A percentile compares a stretch with the other conserved stretches of the same genome.
Evolutionary conservation across 1,284 basidiomycete species (phyloP).

Genomic region (Ustilago curta): DNA sequence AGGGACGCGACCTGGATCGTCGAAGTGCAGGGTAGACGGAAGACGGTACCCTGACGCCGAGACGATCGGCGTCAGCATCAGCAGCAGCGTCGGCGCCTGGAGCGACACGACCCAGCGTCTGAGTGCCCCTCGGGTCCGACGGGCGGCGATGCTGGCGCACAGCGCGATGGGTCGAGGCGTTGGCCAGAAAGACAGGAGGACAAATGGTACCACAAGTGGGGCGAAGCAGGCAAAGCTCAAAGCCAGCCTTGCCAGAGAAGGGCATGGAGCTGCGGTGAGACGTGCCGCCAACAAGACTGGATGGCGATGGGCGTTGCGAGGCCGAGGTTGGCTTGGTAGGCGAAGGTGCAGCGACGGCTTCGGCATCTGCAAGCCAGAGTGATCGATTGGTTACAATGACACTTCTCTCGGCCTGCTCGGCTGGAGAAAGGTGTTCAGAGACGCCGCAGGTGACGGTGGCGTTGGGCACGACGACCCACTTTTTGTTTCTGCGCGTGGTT

Average conservation of each 20-base stretch:
- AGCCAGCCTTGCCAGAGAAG: constrained; percentile 52
- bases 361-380: constrained; percentile 28
- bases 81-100: neutral
- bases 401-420: constrained; percentile 42
- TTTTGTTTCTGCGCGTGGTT: constrained; percentile 45
- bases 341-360: neutral
- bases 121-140: constrained; percentile 1
- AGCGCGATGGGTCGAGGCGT: constrained; percentile 49
- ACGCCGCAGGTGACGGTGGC: constrained; percentile 25
- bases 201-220: constrained; percentile 30
- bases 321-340: neutral
- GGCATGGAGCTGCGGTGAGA: constrained; percentile 24
- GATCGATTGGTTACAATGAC: constrained; percentile 54
- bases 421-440: constrained; percentile 5
- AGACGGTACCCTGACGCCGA: neutral
- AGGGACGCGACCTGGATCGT: constrained; percentile 46
- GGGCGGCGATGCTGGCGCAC: constrained; percentile 27
- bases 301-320: too few relatives aligned
- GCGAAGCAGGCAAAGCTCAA: constrained; percentile 54
- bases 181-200: constrained; percentile 47
- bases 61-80: neutral
- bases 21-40: constrained; percentile 32
- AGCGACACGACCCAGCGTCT: neutral
- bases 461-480: constrained; percentile 60
- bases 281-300: neutral